A percentile compares a stretch with the other conserved stretches of the same genome.
Conservation (phyloP, 306 rosid genomes). For the Sesbania bispinosa region DNA sequence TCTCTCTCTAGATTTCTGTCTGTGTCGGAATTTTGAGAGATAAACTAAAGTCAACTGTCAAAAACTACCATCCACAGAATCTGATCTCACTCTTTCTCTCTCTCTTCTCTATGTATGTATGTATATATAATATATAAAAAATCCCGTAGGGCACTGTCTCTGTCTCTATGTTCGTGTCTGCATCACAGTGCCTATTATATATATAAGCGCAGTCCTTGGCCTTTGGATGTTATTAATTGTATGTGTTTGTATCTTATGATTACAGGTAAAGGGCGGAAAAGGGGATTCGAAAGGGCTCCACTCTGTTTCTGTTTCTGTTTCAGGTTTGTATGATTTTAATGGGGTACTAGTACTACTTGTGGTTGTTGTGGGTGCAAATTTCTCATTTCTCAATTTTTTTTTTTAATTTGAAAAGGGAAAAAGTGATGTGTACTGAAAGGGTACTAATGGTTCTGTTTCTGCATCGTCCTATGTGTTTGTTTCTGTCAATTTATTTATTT, state of each 20-base stretch:
- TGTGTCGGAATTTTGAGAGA: slow-evolving; percentile 49
- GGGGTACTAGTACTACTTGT: slow-evolving; percentile 13
- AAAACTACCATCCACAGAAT: slow-evolving; percentile 48
- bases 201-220: slow-evolving; percentile 37
- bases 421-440: slow-evolving; percentile 11
- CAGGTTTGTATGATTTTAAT: slow-evolving; percentile 58
- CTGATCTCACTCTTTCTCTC: slow-evolving; percentile 27
- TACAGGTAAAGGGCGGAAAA: slow-evolving; percentile 78
- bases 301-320: slow-evolving; percentile 50
- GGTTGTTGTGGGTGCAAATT: background rate
- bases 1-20: slow-evolving; percentile 49
- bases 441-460: slow-evolving; percentile 7
- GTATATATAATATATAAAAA: background rate
- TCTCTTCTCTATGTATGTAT: too few species aligned
- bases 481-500: background rate
- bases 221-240: slow-evolving; percentile 34
- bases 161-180: slow-evolving; percentile 42
- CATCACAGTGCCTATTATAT: slow-evolving; percentile 8
- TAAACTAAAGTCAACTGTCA: slow-evolving; percentile 82
- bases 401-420: slow-evolving; percentile 3
- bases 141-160: slow-evolving; percentile 26
- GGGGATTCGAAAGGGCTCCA: slow-evolving; percentile 70
- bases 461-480: slow-evolving; percentile 17
- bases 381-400: too few species aligned
- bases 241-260: slow-evolving; percentile 28